phyloP scores from a whole-genome alignment of 495 filamentous ascomycete species.

The Cercophora newfieldiana region DNA sequence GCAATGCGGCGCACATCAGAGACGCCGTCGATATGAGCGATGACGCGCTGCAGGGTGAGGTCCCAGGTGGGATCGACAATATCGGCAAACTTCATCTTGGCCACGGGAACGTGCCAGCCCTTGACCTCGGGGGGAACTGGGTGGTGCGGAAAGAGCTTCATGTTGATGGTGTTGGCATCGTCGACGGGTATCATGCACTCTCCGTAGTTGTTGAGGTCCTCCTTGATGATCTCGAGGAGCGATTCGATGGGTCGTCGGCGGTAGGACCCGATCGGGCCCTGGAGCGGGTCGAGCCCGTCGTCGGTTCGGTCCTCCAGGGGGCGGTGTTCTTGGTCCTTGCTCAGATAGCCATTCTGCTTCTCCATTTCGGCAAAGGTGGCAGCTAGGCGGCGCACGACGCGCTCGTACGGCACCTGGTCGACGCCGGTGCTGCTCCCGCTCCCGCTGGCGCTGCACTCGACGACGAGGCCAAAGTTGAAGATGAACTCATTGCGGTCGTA shows the following conservation, averaged over 20 bases:
- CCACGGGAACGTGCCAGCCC: slow-evolving; percentile 86
- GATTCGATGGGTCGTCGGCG: slow-evolving; percentile 66
- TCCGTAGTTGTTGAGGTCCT: slow-evolving; percentile 94
- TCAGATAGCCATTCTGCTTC: slow-evolving; percentile 78
- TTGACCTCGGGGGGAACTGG: slow-evolving; percentile 73
- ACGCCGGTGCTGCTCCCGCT: slow-evolving; percentile 52
- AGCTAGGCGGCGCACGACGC: slow-evolving; percentile 81
- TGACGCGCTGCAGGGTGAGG: slow-evolving; percentile 79
- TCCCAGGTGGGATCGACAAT: slow-evolving; percentile 87
- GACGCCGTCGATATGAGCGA: slow-evolving; percentile 85
- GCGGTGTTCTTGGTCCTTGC: slow-evolving; percentile 45
- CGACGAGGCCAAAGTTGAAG: slow-evolving; percentile 92
- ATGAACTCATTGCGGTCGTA: slow-evolving; percentile 95
- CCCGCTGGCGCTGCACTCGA: slow-evolving; percentile 42
- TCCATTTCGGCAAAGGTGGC: slow-evolving; percentile 84
- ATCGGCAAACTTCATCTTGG: slow-evolving; percentile 72
- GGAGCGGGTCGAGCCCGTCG: not conserved
- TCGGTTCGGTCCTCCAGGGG: slow-evolving; percentile 16
- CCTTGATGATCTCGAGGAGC: slow-evolving; percentile 85
- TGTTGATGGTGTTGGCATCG: slow-evolving; percentile 90
- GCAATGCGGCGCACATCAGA: slow-evolving; percentile 84
- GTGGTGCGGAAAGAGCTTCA: slow-evolving; percentile 90
- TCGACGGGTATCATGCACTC: slow-evolving; percentile 98
- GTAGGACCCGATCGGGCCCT: slow-evolving; percentile 8
- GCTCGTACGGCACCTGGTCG: slow-evolving; percentile 66